Percentiles rank a stretch among this genome's conserved stretches.
Conservation (phyloP, 768 basidiomycete species). For the Naganishia onofrii region DNA sequence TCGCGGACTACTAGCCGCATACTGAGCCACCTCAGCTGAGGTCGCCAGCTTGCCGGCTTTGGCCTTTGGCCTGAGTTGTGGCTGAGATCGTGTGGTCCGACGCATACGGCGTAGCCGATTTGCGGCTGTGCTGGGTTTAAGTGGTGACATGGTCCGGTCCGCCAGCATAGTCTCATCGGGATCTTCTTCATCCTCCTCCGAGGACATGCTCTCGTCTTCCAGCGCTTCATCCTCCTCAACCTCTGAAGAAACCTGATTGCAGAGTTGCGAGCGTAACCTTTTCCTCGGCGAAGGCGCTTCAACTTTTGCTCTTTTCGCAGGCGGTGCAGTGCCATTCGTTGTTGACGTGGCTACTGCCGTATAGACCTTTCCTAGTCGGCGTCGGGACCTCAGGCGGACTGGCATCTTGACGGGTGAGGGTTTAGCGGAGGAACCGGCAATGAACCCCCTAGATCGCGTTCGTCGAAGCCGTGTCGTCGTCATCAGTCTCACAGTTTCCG, state of each 20-base stretch:
- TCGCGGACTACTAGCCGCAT: slow-evolving; percentile 16
- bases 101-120: slow-evolving; percentile 6
- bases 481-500: slow-evolving; percentile 7
- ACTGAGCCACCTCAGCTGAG: slow-evolving; percentile 18
- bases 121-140: slow-evolving; percentile 11
- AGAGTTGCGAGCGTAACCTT: neutral
- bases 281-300: slow-evolving; percentile 9
- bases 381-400: neutral
- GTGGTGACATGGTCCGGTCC: neutral
- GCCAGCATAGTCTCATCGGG: neutral
- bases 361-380: slow-evolving; percentile 14
- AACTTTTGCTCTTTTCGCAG: slow-evolving; percentile 12
- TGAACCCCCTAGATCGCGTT: slow-evolving; percentile 23
- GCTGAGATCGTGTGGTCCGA: neutral
- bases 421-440: slow-evolving; percentile 21
- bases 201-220: neutral
- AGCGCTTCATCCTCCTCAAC: neutral
- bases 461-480: slow-evolving; percentile 22
- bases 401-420: slow-evolving; percentile 25
- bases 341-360: neutral
- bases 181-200: slow-evolving; percentile 4
- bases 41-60: slow-evolving; percentile 12
- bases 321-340: neutral
- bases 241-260: neutral
- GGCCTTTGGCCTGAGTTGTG: neutral